Base-by-base conservation (phyloP, 352 stramenopile species). In the Pythium sukuiense region DNA sequence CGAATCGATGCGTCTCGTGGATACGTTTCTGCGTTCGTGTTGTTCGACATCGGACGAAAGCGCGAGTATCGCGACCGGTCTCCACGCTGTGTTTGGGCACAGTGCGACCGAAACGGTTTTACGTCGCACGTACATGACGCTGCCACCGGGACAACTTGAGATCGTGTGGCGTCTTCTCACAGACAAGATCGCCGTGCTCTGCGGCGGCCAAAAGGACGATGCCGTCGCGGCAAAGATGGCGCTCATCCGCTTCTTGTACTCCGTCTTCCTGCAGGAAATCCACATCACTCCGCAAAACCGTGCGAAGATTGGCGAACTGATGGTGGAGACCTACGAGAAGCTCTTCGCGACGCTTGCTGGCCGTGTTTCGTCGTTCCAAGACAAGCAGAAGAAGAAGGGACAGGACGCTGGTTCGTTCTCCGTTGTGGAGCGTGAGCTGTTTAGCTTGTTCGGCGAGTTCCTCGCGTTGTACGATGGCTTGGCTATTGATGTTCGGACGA, bases 1-100 rank as follows among this genome's bases (percentile, higher is more conserved):
- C 71, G 81, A 93, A 59, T 93, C 86, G 0, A 95, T 96, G 88
- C 85, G 88, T 71, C 73, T 93, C 14, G 52, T 96, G 16, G 83
- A 95, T 59, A 63, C 67, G 27, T 85, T 94, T 37, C 60, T 93
- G 16, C 64, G 63, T 27, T 43, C 86, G 76, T 69, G 63, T 70
- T 61, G 76, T 71, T 41, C 49, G 63, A 71, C 67, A n/a, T 54
- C 58, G 3, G 16, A 74, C 12, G 49, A 72, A 3, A 61, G 59
- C 39, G 24, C 26, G 13, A 43, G 55, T 3, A 67, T 65, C 6
- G 33, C 70, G 3, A 56, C 75, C 33, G 83, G 80, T 2, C 59
- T 96, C 8, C 85, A 86, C 48, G 59, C 61, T 0, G 64, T 93
- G 12, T 82, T 94, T 45, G 48, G 71, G 0, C 70, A 83, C 58